Conservation (phyloP, 257 asterid species). For the Scutellaria barbata region DNA sequence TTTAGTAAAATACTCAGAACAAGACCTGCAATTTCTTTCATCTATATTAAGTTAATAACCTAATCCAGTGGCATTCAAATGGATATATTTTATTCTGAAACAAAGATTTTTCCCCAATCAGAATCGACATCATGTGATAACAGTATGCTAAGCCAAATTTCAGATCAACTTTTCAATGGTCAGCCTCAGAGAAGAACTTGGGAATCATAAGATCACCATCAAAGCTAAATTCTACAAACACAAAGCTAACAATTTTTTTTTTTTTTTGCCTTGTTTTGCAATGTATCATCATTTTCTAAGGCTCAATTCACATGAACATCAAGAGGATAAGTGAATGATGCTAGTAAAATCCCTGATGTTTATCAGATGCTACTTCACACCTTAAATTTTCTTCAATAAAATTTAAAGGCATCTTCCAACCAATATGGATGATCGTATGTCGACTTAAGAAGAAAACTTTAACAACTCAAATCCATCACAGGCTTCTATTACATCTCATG, state of each 20-base stretch:
- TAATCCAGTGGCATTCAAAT: background rate
- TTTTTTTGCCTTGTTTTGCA: background rate
- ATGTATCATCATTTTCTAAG: background rate
- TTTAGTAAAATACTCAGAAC: background rate
- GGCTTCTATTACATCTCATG: background rate
- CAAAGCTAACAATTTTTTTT: background rate
- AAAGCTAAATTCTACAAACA: background rate
- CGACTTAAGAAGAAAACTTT: background rate
- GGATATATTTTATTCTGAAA: background rate
- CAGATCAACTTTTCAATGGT: background rate
- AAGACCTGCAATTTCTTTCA: background rate
- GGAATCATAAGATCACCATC: background rate
- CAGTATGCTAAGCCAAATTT: background rate
- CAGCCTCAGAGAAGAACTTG: background rate
- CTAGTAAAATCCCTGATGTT: background rate
- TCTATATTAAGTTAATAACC: background rate
- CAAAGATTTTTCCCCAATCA: background rate
- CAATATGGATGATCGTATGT: background rate
- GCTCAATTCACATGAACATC: background rate
- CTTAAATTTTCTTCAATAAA: background rate
- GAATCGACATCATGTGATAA: slow-evolving; percentile 1
- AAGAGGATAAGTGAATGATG: slow-evolving; percentile 27
- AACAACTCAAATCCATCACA: slow-evolving; percentile 14
- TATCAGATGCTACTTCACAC: slow-evolving; percentile 10
- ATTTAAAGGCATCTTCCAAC: slow-evolving; percentile 7